phyloP scores from a whole-genome alignment of 2,329 filamentous ascomycete species.

The Alternaria sp. region DNA sequence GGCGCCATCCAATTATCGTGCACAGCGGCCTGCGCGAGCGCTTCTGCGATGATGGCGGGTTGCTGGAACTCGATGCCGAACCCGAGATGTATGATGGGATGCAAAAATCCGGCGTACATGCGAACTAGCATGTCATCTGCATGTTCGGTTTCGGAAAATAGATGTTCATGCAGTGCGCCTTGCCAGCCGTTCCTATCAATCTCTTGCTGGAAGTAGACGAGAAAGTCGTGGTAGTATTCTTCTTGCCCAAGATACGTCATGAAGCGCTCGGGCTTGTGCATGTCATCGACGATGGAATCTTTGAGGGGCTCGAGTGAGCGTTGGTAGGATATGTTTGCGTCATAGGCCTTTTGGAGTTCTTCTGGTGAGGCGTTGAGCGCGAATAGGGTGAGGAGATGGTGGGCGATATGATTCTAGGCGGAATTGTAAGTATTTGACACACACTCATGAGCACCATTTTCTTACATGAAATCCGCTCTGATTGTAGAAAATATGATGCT shows the following conservation, averaged over 20 bases:
- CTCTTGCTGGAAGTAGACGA: conserved; percentile 78
- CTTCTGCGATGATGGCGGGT: conserved; percentile 81
- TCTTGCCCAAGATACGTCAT: conserved; percentile 69
- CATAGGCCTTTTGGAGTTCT: conserved; percentile 70
- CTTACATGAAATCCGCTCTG: conserved; percentile 72
- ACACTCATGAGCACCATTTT: background rate
- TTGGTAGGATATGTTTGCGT: conserved; percentile 73
- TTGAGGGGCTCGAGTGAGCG: conserved; percentile 60
- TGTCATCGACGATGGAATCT: conserved; percentile 61
- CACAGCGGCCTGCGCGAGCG: conserved; percentile 76
- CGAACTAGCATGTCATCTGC: conserved; percentile 74
- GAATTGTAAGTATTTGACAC: background rate
- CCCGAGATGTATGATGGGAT: conserved; percentile 84
- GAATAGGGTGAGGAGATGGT: conserved; percentile 79
- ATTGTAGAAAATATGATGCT: conserved; percentile 85
- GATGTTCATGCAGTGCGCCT: conserved; percentile 68
- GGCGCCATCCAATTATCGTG: conserved; percentile 66
- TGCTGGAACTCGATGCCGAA: conserved; percentile 86
- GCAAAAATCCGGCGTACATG: conserved; percentile 74
- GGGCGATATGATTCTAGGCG: conserved; percentile 73
- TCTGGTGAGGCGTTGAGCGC: conserved; percentile 72
- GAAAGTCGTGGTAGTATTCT: conserved; percentile 74
- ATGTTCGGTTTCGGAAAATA: conserved; percentile 71
- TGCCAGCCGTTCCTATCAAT: conserved; percentile 72
- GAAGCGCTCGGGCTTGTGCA: conserved; percentile 66